Evolutionary conservation across 495 filamentous ascomycete species (phyloP).

Genomic region (Evansstolkia leycettana): DNA sequence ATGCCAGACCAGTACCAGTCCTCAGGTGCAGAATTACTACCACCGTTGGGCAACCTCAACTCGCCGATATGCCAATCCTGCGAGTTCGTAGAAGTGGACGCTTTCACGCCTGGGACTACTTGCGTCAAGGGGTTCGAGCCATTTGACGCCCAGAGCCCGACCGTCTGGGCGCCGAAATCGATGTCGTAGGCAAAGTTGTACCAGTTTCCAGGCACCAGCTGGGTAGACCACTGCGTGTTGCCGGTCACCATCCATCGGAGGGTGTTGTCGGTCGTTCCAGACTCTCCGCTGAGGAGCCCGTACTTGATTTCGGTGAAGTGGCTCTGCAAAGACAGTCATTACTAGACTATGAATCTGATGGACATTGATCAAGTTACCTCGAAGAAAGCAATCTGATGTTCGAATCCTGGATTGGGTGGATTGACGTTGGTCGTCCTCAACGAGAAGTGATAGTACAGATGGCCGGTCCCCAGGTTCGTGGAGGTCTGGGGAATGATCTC

Average conservation of each 20-base stretch:
- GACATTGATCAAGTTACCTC: no score
- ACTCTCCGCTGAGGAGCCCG: conserved; percentile 49
- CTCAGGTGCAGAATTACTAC: conserved; percentile 38
- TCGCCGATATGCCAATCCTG: conserved; percentile 66
- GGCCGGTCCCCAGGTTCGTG: conserved; percentile 46
- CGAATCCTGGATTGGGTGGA: conserved; percentile 44
- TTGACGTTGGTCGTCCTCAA: conserved; percentile 47
- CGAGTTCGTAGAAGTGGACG: conserved; percentile 52
- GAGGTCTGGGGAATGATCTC: conserved; percentile 61
- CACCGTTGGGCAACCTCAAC: conserved; percentile 48
- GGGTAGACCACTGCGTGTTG: conserved; percentile 37
- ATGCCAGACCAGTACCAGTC: conserved; percentile 67
- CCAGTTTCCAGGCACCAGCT: conserved; percentile 47
- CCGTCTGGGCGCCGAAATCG: conserved; percentile 45
- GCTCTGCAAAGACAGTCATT: no score
- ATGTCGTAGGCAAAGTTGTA: conserved; percentile 60
- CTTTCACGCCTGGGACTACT: conserved; percentile 43
- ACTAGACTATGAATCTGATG: no score
- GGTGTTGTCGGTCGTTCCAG: conserved; percentile 36
- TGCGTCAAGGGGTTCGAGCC: conserved; percentile 43
- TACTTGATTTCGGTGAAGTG: conserved; percentile 71
- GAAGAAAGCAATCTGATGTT: conserved; percentile 70
- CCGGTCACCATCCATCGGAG: conserved; percentile 44
- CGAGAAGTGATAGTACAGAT: conserved; percentile 59
- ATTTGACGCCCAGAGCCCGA: conserved; percentile 59